phyloP scores from a whole-genome alignment of 768 basidiomycete species.

The Dacryopinax primogenitus region DNA sequence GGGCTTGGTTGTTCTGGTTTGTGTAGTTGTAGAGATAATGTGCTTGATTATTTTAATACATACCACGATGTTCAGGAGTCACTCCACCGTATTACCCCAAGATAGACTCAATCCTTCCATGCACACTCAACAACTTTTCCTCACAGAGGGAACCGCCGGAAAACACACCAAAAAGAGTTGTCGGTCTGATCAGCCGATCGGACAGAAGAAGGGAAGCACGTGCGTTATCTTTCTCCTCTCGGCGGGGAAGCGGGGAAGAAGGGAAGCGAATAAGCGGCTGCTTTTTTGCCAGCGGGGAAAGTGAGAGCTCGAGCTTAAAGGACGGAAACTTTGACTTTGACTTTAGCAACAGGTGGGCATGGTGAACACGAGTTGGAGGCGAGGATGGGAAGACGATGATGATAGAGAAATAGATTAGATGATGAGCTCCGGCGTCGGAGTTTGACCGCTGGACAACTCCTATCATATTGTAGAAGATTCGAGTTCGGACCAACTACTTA shows the following conservation, averaged over 20 bases:
- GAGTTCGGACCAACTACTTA: conserved; percentile 7
- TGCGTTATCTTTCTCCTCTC: not conserved
- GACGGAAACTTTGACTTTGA: too few species aligned
- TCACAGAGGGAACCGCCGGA: not conserved
- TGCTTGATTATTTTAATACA: conserved; percentile 5
- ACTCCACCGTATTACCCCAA: not conserved
- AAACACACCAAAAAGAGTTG: not conserved
- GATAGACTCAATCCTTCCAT: not conserved
- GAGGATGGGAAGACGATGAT: too few species aligned
- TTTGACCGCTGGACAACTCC: conserved; percentile 1
- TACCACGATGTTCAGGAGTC: not conserved
- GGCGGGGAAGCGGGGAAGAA: not conserved
- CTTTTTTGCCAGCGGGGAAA: not conserved
- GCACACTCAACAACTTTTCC: not conserved
- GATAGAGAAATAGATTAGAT: too few species aligned
- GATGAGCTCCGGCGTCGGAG: not conserved
- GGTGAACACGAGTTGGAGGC: too few species aligned
- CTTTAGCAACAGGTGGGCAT: too few species aligned
- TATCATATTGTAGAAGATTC: not conserved
- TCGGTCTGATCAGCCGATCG: too few species aligned
- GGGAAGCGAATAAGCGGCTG: not conserved
- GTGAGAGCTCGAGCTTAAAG: too few species aligned
- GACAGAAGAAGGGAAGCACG: not conserved
- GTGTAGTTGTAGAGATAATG: not conserved
- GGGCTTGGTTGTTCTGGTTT: not conserved